Evolutionary conservation across 176 grass and related monocot species (phyloP).

Genomic region (Areca catechu): DNA sequence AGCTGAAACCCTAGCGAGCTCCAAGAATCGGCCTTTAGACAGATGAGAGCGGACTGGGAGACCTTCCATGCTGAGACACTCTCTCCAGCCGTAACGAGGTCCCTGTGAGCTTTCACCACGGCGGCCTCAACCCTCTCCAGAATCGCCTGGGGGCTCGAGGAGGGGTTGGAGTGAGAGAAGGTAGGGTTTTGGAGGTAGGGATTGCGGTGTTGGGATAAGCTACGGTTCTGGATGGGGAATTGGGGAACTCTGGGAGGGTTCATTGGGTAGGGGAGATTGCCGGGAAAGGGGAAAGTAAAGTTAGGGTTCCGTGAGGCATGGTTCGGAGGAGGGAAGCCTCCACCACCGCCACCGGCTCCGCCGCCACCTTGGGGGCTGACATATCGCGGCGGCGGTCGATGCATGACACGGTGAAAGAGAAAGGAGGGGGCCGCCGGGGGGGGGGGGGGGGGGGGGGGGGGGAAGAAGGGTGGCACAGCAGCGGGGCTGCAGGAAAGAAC

Average conservation of each 20-base stretch:
- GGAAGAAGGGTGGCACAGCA: no score
- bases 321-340: not conserved
- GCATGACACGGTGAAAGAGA: not conserved
- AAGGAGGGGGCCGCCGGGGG: no score
- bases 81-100: slow-evolving; percentile 46
- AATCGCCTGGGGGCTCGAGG: slow-evolving; percentile 6
- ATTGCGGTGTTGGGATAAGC: not conserved
- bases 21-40: slow-evolving; percentile 59
- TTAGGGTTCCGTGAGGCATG: not conserved
- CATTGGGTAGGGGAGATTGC: slow-evolving; percentile 30
- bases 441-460: no score
- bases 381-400: not conserved
- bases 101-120: slow-evolving; percentile 34
- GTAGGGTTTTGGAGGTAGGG: slow-evolving; percentile 36
- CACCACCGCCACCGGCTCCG: not conserved
- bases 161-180: slow-evolving; percentile 4
- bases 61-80: slow-evolving; percentile 75
- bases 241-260: slow-evolving; percentile 21
- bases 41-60: slow-evolving; percentile 49
- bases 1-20: slow-evolving; percentile 51
- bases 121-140: slow-evolving; percentile 48
- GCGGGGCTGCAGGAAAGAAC: no score
- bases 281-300: slow-evolving; percentile 13
- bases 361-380: not conserved
- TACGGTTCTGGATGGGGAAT: slow-evolving; percentile 20